phyloP scores from a whole-genome alignment of 192 early-diverging fungal genomes.

The Mortierella alpina region DNA sequence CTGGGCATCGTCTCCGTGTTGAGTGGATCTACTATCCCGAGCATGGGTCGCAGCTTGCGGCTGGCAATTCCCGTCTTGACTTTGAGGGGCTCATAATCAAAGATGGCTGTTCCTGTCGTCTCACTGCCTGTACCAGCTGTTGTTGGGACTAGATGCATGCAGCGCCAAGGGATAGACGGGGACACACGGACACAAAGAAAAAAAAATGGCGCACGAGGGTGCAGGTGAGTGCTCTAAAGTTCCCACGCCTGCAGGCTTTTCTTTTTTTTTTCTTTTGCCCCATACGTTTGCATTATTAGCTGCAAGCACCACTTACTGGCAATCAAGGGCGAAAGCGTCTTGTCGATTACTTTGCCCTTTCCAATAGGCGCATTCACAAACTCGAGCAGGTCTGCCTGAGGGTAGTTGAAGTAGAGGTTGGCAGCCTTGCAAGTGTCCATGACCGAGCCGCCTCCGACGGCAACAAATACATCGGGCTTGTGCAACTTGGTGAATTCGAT shows the following conservation, averaged over 20 bases:
- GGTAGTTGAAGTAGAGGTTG: constrained; percentile 85
- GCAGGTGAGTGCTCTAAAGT: not conserved
- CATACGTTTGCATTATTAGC: not conserved
- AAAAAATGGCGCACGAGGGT: constrained; percentile 1
- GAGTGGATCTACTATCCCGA: constrained; percentile 89
- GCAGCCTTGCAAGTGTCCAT: constrained; percentile 95
- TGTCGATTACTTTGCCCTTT: constrained; percentile 80
- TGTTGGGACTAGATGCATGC: constrained; percentile 57
- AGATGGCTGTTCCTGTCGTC: constrained; percentile 94
- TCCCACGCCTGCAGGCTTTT: constrained; percentile 4
- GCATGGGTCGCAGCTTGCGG: constrained; percentile 83
- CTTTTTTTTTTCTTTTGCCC: not conserved
- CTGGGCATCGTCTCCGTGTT: constrained; percentile 89
- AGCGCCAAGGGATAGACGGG: not conserved
- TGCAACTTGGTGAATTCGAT: constrained; percentile 82
- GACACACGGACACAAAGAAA: not conserved
- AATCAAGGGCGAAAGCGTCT: constrained; percentile 82
- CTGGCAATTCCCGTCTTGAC: constrained; percentile 93
- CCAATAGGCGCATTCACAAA: constrained; percentile 96
- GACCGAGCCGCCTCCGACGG: constrained; percentile 91
- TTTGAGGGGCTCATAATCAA: constrained; percentile 84
- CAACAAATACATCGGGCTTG: constrained; percentile 85
- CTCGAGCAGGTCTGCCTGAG: constrained; percentile 86
- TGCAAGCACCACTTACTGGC: constrained; percentile 58
- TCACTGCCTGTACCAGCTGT: constrained; percentile 86